Evolutionary conservation across 305 asterid genomes (phyloP).

Genomic region (Solanum hybrid): DNA sequence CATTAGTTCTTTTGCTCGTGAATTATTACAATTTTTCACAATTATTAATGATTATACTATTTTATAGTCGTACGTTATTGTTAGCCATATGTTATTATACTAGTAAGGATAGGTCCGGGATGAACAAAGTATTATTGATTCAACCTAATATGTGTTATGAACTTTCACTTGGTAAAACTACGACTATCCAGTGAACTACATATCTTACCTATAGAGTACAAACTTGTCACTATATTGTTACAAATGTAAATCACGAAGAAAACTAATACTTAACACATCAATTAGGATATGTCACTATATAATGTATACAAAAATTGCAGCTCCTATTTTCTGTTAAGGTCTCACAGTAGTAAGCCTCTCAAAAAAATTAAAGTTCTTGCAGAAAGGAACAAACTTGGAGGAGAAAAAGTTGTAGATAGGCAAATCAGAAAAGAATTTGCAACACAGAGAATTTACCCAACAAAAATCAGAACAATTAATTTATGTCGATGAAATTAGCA

Average conservation of each 20-base stretch:
- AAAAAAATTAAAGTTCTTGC: not conserved
- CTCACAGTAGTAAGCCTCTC: not conserved
- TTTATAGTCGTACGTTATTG: not conserved
- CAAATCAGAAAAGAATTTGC: not conserved
- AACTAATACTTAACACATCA: not conserved
- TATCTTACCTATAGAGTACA: not conserved
- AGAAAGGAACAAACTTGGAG: not conserved
- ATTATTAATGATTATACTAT: not conserved
- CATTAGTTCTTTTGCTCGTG: not conserved
- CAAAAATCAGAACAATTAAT: not conserved
- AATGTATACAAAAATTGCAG: not conserved
- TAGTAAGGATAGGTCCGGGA: too few relatives aligned
- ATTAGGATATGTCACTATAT: not conserved
- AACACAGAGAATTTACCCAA: not conserved
- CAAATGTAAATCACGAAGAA: not conserved
- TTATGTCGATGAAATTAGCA: not conserved
- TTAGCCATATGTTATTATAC: not conserved
- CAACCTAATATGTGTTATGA: not conserved
- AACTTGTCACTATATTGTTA: not conserved
- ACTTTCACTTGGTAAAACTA: not conserved
- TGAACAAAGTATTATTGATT: too few relatives aligned
- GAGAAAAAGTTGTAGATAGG: not conserved
- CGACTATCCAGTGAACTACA: not conserved
- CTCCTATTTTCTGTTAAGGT: not conserved
- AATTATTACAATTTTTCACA: not conserved